A percentile compares a stretch with the other conserved stretches of the same genome.
These are phyloP conservation scores for Mercurialis annua DNA, from an alignment of 345 rosid species.

Conservation along the genomic window DNA sequence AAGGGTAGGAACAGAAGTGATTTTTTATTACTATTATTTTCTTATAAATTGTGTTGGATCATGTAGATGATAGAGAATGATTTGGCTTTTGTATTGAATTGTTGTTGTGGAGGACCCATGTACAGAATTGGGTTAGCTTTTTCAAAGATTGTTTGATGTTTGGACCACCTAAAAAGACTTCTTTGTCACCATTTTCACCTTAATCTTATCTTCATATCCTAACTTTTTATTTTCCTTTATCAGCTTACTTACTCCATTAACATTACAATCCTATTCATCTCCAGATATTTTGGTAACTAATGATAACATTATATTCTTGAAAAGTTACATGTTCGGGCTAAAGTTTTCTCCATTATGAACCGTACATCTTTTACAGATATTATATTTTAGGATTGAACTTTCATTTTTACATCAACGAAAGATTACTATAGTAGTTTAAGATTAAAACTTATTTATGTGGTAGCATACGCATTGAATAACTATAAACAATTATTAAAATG, in stretches of 20 bases:
- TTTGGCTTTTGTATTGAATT: slow-evolving; percentile 34
- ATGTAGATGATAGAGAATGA: slow-evolving; percentile 36
- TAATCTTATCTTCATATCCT: neutral
- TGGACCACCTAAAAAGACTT: neutral
- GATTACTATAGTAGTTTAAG: no score
- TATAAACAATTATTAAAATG: no score
- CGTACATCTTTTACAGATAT: no score
- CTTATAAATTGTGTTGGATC: neutral
- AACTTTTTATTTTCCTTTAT: neutral
- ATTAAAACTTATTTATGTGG: no score
- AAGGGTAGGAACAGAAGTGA: slow-evolving; percentile 15
- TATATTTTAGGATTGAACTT: no score
- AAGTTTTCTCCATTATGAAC: no score
- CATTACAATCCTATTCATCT: no score
- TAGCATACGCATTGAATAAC: no score
- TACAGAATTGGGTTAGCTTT: slow-evolving; percentile 24
- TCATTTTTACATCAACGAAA: no score
- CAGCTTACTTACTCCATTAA: neutral
- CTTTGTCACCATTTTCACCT: neutral
- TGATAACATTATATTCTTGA: no score
- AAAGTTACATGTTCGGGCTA: no score
- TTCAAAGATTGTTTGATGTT: slow-evolving; percentile 17
- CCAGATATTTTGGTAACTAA: no score
- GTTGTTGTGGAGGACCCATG: slow-evolving; percentile 25
- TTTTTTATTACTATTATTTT: slow-evolving; percentile 1